Base-by-base conservation (phyloP, 139 green algal species). In the Micromonas pusilla region DNA sequence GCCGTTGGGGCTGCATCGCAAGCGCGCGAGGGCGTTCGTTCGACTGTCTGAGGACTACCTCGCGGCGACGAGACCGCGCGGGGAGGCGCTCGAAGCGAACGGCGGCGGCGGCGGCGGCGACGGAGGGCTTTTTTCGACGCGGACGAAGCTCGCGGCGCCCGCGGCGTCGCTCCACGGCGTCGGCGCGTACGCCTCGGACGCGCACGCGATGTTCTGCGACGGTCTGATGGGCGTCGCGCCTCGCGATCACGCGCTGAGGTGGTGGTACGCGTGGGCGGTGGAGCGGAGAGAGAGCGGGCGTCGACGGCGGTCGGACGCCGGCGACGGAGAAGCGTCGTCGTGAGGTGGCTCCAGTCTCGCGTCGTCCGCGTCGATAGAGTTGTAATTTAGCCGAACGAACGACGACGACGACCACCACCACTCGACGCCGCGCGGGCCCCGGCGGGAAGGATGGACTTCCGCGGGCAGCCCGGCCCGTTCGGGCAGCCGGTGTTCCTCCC, bases 221-320 rank as follows among this genome's bases (percentile, higher is more conserved):
- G 68, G 68, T 36, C 2, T 62, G 20, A 23, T 75, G 20, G 68
- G 34, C 37, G 68, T n/a, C 4, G 32, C 72, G 4, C 72, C 72
- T 2, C n/a, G 72, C 34, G 72, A 78, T 78, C 72, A 78, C 52
- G 72, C 72, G 25, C 30, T 78, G 31, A 39, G 72, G 13, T 78
- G 72, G 72, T 78, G 53, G 23, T 62, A 71, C 32, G 72, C 72
- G 3, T 78, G 53, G 16, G 54, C 54, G 1, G 13, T 62, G 19
- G 72, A 78, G 30, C 72, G 72, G 3, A 32, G 65, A 13, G 65
- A 39, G 13, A 37, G 65, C 45, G 45, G 16, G 45, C 45, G 45
- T 16, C 9, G 45, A 16, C 9, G 16, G 16, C 45, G 45, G 16
- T 23, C 9, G 45, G 45, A 9, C 9, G 45, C 45, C 9, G 9